phyloP scores from a whole-genome alignment of 2,329 filamentous ascomycete genomes.

The Fusarium sp. region DNA sequence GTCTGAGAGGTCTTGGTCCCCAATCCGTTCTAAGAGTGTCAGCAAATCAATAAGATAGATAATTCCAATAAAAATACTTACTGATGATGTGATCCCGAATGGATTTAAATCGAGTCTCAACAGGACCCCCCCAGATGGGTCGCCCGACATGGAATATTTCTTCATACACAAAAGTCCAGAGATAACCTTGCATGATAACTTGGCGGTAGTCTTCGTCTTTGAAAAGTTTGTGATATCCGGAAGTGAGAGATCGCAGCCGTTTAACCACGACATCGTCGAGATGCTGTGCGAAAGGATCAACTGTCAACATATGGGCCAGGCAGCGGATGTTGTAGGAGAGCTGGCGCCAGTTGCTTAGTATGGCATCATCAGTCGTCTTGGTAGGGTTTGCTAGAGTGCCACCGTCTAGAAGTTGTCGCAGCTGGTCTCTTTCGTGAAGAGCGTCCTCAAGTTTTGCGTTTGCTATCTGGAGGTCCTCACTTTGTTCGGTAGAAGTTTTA shows the following conservation, averaged over 20 bases:
- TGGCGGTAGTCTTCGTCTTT: neutral
- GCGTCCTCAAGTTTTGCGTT: neutral
- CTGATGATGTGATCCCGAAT: neutral
- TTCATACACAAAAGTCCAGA: slow-evolving; percentile 4
- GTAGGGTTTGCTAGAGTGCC: slow-evolving; percentile 1
- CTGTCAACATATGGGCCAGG: slow-evolving; percentile 11
- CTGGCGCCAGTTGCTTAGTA: slow-evolving; percentile 33
- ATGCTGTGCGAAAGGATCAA: fast-evolving
- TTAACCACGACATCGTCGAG: fast-evolving
- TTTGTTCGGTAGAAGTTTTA: too few species aligned
- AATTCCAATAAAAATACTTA: neutral
- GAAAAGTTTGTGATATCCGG: fast-evolving
- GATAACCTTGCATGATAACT: neutral
- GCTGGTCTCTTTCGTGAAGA: slow-evolving; percentile 4
- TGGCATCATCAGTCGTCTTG: slow-evolving; percentile 30
- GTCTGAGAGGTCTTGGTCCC: fast-evolving
- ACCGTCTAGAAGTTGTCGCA: neutral
- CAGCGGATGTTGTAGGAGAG: slow-evolving; percentile 37
- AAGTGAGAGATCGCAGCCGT: neutral
- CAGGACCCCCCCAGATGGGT: neutral
- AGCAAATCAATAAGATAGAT: neutral
- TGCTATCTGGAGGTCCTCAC: neutral
- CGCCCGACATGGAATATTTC: neutral
- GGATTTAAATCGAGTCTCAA: fast-evolving
- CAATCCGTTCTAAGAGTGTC: neutral